Base-by-base conservation (phyloP, 202 grass and related monocot species). In the Elaeis oleifera region DNA sequence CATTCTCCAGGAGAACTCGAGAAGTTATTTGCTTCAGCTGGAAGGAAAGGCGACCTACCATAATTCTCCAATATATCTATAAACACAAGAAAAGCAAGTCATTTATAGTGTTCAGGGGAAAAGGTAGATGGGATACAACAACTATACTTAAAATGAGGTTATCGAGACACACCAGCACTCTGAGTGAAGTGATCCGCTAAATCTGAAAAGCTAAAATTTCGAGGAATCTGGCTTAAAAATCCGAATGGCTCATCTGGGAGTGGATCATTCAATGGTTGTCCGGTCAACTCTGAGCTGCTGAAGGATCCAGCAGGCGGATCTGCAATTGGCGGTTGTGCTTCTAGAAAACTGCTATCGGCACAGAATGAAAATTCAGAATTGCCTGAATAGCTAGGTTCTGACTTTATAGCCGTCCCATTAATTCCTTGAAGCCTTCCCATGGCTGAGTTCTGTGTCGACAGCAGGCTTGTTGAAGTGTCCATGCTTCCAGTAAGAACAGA, bases 121-220 rank as follows among this genome's bases (percentile, higher is more conserved):
- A 56, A 64, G 18, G 2, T 39, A 36, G 9, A 60, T 52, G 36
- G 11, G 36, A 14, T 11, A 44, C 8, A 44, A 13, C 36, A 44
- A 44, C 56, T 23, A 59, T 60, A 75, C 31, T 58, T 5, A 20
- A 65, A 71, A 71, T 16, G 27, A 72, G 17, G 51, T 50, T 48
- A 29, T 25, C 32, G 16, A 24, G 72, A 85, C 60, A 27, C 73
- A 99, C 94, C 88, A 84, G 88, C 31, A 75, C 94, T 92, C 26
- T 99, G 85, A 75, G 78, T 84, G 69, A 99, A 99, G 80, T 92
- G 85, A 68, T 92, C 85, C 23, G 94, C 78, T 63, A 99, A 85
- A 89, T 99, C 88, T 27, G 94, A 94, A 67, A 99, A 99, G 48
- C 94, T 99, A 64, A 99, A 92, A 86, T 82, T 99, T 50, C 88